Evolutionary conservation across 352 stramenopile genomes (phyloP), one percentile per base, ranked within the genome.

Genomic region (Pythium monospermum): DNA sequence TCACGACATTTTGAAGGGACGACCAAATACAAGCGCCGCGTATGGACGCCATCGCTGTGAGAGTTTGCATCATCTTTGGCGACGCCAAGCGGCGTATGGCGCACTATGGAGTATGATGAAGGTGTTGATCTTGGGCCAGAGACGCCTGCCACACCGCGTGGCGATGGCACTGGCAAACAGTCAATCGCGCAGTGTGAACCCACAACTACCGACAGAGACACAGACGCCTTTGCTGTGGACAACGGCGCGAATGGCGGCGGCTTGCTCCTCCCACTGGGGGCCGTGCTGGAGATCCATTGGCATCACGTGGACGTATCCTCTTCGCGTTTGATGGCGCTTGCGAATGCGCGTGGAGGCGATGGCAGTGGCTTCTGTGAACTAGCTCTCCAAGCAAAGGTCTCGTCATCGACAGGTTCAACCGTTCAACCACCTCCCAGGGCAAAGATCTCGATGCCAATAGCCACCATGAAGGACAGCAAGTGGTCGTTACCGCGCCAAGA

Each of bases 241-340:
- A n/a, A n/a, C n/a, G n/a, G n/a, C n/a, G n/a, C n/a, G n/a, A n/a
- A n/a, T n/a, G n/a, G n/a, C n/a, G 36, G n/a, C 10, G 36, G 3
- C 25, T 1, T 3, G 15, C 25, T 32, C 12, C 44, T 51, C 19
- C 7, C 46, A 12, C 30, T 57, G 28, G 49, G 49, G 7, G 49
- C 22, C 41, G 22, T 41, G 0, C 18, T 59, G 21, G 51, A 59
- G 28, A 26, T 59, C 21, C 48, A 38, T 1, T 56, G 48, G 48
- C 35, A 54, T 6, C 26, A 22, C 1, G 47, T 43, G 16, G 35
- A 25, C 4, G 2, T 30, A 18, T 26, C 28, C 5, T 16, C 13
- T 12, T 4, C 5, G 1, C 16, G n/a, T n/a, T 45, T 25, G 18
- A 2, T 13, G 25, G 19, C 26, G 42, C 22, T 13, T 35, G 13